phyloP scores from a whole-genome alignment of 2,329 filamentous ascomycete species.

The Xylaria sp. region DNA sequence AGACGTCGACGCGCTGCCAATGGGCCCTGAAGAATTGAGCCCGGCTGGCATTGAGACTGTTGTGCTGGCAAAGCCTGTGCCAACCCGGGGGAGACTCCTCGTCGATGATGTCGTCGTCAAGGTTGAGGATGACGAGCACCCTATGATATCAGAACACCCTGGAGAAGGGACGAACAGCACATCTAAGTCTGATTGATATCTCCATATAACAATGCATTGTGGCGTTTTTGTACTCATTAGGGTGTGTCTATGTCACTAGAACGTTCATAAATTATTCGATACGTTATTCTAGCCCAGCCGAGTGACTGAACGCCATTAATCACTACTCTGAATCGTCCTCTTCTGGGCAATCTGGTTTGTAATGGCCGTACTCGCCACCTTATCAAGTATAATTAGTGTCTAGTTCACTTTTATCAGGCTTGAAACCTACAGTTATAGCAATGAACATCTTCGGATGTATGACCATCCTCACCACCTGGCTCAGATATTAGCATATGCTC shows the following conservation, averaged over 20 bases:
- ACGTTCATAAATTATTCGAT: background rate
- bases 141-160: background rate
- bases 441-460: conserved; percentile 2
- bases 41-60: conserved; percentile 85
- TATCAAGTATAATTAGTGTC: background rate
- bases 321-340: background rate
- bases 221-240: background rate
- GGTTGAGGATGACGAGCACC: conserved; percentile 36
- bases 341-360: conserved; percentile 1
- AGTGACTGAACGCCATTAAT: background rate
- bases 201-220: background rate
- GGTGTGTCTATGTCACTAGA: background rate
- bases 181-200: background rate
- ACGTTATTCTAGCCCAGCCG: background rate
- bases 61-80: conserved; percentile 75
- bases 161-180: background rate
- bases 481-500: background rate
- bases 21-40: conserved; percentile 78
- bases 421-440: conserved; percentile 6
- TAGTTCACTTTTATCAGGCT: background rate
- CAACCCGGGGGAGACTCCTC: conserved; percentile 47
- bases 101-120: conserved; percentile 43
- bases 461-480: conserved; percentile 2
- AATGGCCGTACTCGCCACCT: conserved; percentile 7
- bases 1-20: conserved; percentile 84